Base-by-base conservation (phyloP, 2,329 filamentous ascomycete species). In the Ascochyta koolunga region DNA sequence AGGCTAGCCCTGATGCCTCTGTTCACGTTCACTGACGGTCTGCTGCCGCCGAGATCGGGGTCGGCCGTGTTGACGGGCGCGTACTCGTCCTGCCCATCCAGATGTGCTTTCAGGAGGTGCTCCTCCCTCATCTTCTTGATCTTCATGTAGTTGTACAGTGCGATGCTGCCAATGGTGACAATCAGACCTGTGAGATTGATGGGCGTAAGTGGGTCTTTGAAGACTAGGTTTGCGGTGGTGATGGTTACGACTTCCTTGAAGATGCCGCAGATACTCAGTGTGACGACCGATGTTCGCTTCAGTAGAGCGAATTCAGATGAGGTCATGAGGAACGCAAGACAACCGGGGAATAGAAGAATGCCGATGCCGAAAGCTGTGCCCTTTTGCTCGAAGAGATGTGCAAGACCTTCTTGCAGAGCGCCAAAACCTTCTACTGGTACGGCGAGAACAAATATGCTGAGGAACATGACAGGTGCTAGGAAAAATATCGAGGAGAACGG, bases 231-330 rank as follows among this genome's bases (percentile, higher is more conserved):
- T 0, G 93, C 93, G 0, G 91, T 92, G 35, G 86, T 88, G 68
- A 99, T 98, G 13, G 95, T 99, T 50, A 99, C 88, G 35, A 98
- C 95, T 78, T 99, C 95, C 75, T 99, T 99, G 82, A 99, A 98
- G 58, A 99, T 98, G 57, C 95, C 95, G 59, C 93, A 96, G 65
- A 99, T 97, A 45, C 90, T 96, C 39, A 99, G 83, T 0, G 95
- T 98, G 45, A 99, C 95, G 47, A 99, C 95, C 1, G 90, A 96
- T 0, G 93, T 98, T 41, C 95, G 90, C 79, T 97, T 89, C 62
- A 99, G 84, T 58, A 99, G 84, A 47, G 95, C 93, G 73, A 98
- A 99, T 76, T 99, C 95, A 48, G 91, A 93, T 0, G 92, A 87
- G 16, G 96, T 98, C 95, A 99, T 99, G 59, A 92, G 84, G 73